Conservation (phyloP, 495 filamentous ascomycete genomes). For the Lepidopterella palustris region DNA sequence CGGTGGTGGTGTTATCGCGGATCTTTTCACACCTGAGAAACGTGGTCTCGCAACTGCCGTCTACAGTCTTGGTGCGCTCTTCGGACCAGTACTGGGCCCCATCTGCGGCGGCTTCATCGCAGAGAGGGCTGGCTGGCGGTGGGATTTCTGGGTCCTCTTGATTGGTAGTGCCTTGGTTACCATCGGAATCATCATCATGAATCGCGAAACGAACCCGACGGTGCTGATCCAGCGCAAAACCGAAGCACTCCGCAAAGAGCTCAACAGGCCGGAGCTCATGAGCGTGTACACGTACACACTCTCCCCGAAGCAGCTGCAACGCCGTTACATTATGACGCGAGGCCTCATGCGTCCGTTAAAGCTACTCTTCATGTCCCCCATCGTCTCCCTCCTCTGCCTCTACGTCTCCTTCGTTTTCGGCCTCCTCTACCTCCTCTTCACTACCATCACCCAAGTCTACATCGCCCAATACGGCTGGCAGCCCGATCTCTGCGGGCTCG, state of each 20-base stretch:
- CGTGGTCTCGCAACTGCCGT: constrained; percentile 21
- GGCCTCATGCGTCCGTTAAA: constrained; percentile 27
- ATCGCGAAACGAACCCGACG: constrained; percentile 29
- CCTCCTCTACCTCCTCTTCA: constrained; percentile 28
- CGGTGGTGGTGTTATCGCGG: constrained; percentile 32
- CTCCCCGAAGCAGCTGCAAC: background rate
- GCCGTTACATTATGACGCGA: constrained; percentile 1
- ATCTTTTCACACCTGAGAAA: constrained; percentile 18
- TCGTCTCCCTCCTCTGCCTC: constrained; percentile 23
- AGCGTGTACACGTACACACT: constrained; percentile 8
- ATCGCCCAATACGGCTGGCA: constrained; percentile 22
- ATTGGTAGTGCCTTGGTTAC: constrained; percentile 26
- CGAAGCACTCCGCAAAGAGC: constrained; percentile 21
- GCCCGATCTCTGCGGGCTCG: constrained; percentile 19
- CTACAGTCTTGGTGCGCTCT: constrained; percentile 21
- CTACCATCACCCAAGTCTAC: constrained; percentile 25
- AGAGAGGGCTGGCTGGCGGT: constrained; percentile 56
- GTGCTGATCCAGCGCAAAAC: constrained; percentile 29
- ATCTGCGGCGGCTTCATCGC: constrained; percentile 51
- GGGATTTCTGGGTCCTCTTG: constrained; percentile 55
- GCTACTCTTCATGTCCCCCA: constrained; percentile 23
- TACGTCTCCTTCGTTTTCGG: constrained; percentile 28
- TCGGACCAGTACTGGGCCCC: constrained; percentile 43
- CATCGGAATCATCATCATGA: constrained; percentile 28
- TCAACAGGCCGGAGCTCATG: constrained; percentile 14